Evolutionary conservation across 169 alveolate species (phyloP).

Genomic region (Cryptosporidium ryanae): DNA sequence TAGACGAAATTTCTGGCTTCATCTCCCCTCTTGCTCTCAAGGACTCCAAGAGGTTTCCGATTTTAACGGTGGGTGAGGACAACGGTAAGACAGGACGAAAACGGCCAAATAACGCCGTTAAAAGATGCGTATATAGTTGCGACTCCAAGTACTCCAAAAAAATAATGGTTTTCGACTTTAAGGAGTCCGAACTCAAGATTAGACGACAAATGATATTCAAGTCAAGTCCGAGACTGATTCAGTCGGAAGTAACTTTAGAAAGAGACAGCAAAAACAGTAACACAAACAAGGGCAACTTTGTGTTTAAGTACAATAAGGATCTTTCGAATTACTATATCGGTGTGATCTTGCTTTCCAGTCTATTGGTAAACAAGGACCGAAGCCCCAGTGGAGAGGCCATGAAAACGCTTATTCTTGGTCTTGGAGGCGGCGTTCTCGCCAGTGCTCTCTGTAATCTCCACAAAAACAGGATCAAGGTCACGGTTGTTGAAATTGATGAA

Average conservation of each 20-base stretch:
- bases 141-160: constrained; percentile 35
- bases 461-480: neutral
- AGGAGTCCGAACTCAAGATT: constrained; percentile 18
- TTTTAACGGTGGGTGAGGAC: constrained; percentile 46
- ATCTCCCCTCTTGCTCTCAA: constrained; percentile 57
- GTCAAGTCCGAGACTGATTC: constrained; percentile 62
- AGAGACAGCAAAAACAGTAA: neutral
- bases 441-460: constrained; percentile 18
- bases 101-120: neutral
- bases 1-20: constrained; percentile 11
- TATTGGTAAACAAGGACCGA: neutral
- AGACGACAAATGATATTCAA: constrained; percentile 48
- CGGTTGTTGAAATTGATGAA: constrained; percentile 54
- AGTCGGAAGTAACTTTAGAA: constrained; percentile 41
- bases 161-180: constrained; percentile 28
- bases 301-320: constrained; percentile 5
- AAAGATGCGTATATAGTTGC: constrained; percentile 14
- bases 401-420: constrained; percentile 40
- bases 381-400: neutral
- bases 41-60: constrained; percentile 43
- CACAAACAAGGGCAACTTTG: neutral
- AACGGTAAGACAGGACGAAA: neutral
- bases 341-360: constrained; percentile 32
- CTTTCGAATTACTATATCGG: constrained; percentile 65
- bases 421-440: constrained; percentile 64